phyloP scores from a whole-genome alignment of 2,329 filamentous ascomycete species.

The Rhinocladiella mackenziei region DNA sequence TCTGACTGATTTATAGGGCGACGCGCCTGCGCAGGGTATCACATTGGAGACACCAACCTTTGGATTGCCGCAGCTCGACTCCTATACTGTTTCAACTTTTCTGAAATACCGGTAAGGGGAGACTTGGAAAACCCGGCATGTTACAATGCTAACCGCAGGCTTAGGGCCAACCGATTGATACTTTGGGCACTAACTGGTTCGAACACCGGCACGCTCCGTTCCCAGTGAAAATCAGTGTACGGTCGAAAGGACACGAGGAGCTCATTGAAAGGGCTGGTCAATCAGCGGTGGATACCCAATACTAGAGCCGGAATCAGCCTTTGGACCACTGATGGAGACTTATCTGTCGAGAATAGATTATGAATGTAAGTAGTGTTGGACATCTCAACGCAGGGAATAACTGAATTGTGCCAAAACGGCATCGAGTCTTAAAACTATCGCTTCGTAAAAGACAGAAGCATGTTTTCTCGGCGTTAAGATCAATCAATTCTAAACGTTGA shows the following conservation, averaged over 20 bases:
- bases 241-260: slow-evolving; percentile 17
- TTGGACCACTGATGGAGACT: too few species aligned
- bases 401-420: too few species aligned
- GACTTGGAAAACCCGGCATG: neutral
- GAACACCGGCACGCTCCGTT: slow-evolving; percentile 29
- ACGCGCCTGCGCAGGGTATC: slow-evolving; percentile 6
- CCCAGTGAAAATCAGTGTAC: slow-evolving; percentile 26
- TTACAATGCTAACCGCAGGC: neutral
- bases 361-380: too few species aligned
- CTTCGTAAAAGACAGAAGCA: too few species aligned
- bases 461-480: too few species aligned
- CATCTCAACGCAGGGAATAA: too few species aligned
- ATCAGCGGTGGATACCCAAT: neutral
- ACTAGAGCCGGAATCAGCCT: too few species aligned
- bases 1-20: slow-evolving; percentile 1
- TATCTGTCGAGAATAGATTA: too few species aligned
- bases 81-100: slow-evolving; percentile 10
- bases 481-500: too few species aligned
- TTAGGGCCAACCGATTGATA: slow-evolving; percentile 4
- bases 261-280: slow-evolving; percentile 11
- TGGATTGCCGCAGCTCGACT: slow-evolving; percentile 3
- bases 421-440: too few species aligned
- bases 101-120: slow-evolving; percentile 1
- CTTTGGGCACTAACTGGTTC: neutral
- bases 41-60: neutral